These are phyloP conservation scores for Peniophora sp. DNA, from an alignment of 1,284 basidiomycete genomes.

Conservation along the genomic window DNA sequence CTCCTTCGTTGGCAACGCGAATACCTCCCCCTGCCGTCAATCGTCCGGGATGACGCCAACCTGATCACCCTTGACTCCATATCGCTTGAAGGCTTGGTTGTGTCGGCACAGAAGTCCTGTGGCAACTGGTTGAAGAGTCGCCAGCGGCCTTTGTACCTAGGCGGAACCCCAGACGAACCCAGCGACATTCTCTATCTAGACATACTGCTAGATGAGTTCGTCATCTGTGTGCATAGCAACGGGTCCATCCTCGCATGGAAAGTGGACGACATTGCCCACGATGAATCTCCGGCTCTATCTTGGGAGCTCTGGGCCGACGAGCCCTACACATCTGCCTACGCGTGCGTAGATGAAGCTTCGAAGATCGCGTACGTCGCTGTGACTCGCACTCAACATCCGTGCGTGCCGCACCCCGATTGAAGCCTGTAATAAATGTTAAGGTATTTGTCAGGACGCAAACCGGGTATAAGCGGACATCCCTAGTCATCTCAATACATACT, in stretches of 20 bases:
- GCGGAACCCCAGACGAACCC: slow-evolving; percentile 6
- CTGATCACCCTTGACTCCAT: neutral
- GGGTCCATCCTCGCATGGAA: slow-evolving; percentile 31
- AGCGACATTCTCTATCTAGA: slow-evolving; percentile 23
- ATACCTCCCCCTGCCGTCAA: slow-evolving; percentile 4
- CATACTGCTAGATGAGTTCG: slow-evolving; percentile 31
- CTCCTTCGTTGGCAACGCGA: slow-evolving; percentile 6
- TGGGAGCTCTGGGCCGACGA: slow-evolving; percentile 11
- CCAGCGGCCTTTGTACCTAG: neutral
- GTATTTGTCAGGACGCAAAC: neutral
- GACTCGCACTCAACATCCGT: slow-evolving; percentile 7
- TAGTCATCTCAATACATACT: neutral
- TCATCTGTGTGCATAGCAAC: slow-evolving; percentile 29
- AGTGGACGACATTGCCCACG: slow-evolving; percentile 6
- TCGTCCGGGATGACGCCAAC: neutral
- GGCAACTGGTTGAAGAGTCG: slow-evolving; percentile 3
- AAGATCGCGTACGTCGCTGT: slow-evolving; percentile 12
- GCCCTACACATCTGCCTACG: slow-evolving; percentile 21
- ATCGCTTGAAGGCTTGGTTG: slow-evolving; percentile 4
- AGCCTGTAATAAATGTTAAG: neutral
- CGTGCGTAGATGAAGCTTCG: slow-evolving; percentile 15
- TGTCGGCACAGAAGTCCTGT: slow-evolving; percentile 2
- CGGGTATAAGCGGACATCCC: neutral
- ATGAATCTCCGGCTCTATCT: slow-evolving; percentile 1
- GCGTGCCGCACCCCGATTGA: neutral